A percentile compares a stretch with the other conserved stretches of the same genome.
Evolutionary conservation across 2,329 filamentous ascomycete species (phyloP).

Genomic region (Calycina marina): DNA sequence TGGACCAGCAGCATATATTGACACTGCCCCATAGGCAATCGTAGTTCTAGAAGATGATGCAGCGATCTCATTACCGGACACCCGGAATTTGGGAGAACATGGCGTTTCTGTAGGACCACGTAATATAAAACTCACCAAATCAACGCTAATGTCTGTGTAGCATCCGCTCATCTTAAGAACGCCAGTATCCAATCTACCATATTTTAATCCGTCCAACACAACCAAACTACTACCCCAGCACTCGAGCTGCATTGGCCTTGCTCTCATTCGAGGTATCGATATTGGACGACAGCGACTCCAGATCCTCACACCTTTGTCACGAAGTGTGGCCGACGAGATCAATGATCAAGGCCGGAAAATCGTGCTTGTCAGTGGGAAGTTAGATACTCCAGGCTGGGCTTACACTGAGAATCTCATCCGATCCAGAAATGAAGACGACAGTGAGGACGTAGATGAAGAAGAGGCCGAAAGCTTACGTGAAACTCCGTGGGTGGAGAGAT

Average conservation of each 20-base stretch:
- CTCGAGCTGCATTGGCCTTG: constrained; percentile 47
- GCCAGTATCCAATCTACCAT: constrained; percentile 42
- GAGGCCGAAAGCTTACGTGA: constrained; percentile 3
- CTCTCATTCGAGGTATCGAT: constrained; percentile 58
- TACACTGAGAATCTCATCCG: constrained; percentile 51
- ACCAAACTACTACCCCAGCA: constrained; percentile 42
- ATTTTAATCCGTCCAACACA: constrained; percentile 40
- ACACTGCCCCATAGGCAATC: constrained; percentile 32
- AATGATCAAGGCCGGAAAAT: constrained; percentile 32
- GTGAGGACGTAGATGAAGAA: constrained; percentile 9
- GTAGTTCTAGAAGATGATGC: constrained; percentile 40
- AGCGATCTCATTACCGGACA: constrained; percentile 38
- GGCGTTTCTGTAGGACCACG: constrained; percentile 1
- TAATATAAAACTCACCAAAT: constrained; percentile 2
- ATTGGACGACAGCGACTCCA: constrained; percentile 37
- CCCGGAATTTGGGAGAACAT: no score
- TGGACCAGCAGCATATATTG: background rate
- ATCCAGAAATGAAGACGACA: constrained; percentile 8
- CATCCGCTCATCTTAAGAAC: constrained; percentile 23
- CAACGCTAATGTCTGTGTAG: constrained; percentile 2
- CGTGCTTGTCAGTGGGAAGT: constrained; percentile 51
- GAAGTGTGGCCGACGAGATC: constrained; percentile 26
- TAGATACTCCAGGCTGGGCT: constrained; percentile 55
- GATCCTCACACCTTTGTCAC: constrained; percentile 45
- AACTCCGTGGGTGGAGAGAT: constrained; percentile 42